A percentile compares a stretch with the other conserved stretches of the same genome.
phyloP scores from a whole-genome alignment of 169 alveolate genomes.

The Plasmodium ovale region DNA sequence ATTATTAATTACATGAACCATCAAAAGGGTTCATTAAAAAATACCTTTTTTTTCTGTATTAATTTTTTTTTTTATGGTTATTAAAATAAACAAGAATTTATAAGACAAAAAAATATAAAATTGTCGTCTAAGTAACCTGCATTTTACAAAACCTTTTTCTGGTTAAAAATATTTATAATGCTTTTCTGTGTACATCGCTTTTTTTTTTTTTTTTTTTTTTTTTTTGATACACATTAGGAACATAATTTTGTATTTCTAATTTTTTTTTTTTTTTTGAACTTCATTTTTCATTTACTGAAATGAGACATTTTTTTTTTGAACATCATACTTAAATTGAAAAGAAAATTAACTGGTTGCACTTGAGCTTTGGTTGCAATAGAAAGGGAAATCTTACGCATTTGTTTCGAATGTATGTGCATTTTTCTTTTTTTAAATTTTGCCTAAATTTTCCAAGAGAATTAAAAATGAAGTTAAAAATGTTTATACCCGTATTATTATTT shows the following conservation, averaged over 20 bases:
- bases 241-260: too few relatives aligned
- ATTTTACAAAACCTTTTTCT: neutral
- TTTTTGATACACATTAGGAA: neutral
- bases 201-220: neutral
- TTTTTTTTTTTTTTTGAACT: neutral
- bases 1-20: neutral
- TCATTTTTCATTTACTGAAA: neutral
- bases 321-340: neutral
- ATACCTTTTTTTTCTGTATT: neutral
- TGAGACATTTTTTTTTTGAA: too few relatives aligned
- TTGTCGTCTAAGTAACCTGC: neutral
- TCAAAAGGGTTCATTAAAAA: neutral
- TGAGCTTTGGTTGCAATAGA: neutral
- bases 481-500: too few relatives aligned
- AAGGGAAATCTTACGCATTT: too few relatives aligned
- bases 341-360: neutral
- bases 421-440: too few relatives aligned
- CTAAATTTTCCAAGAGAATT: too few relatives aligned
- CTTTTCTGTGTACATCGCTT: too few relatives aligned
- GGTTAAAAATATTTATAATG: neutral
- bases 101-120: constrained; percentile 13
- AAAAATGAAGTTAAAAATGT: too few relatives aligned
- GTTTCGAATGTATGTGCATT: too few relatives aligned
- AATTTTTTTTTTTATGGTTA: neutral
- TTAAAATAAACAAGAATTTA: neutral